phyloP scores from a whole-genome alignment of 2,329 filamentous ascomycete species.

The Gaeumannomyces tritici region DNA sequence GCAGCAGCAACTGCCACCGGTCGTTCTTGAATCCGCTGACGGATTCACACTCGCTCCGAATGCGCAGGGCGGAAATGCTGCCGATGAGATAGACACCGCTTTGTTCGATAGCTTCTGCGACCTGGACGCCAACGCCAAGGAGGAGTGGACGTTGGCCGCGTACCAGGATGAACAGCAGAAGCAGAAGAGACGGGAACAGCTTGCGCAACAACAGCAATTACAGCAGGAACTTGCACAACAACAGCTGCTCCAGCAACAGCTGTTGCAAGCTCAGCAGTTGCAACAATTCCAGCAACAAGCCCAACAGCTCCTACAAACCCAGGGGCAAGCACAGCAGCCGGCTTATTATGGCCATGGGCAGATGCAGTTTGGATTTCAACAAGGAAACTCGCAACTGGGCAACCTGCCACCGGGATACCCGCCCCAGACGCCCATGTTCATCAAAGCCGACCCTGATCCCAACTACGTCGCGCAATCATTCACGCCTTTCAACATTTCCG shows the following conservation, averaged over 20 bases:
- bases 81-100: constrained; percentile 1
- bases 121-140: not conserved
- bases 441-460: constrained; percentile 6
- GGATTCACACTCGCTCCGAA: not conserved
- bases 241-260: not conserved
- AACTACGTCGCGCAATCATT: constrained; percentile 8
- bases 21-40: not conserved
- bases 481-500: constrained; percentile 21
- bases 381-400: not conserved
- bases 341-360: not conserved
- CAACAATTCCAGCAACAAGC: not conserved
- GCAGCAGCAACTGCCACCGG: not conserved
- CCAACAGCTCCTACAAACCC: not conserved
- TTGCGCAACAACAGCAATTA: not conserved
- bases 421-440: constrained; percentile 4
- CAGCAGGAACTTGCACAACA: not conserved
- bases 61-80: constrained; percentile 5
- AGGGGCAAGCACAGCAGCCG: not conserved
- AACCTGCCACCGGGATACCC: not conserved
- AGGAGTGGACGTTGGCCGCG: not conserved
- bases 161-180: not conserved
- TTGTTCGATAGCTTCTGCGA: constrained; percentile 2
- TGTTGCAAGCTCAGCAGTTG: not conserved
- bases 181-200: not conserved
- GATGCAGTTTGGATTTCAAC: not conserved